phyloP scores from a whole-genome alignment of 352 stramenopile species.

The Pythium volutum region DNA sequence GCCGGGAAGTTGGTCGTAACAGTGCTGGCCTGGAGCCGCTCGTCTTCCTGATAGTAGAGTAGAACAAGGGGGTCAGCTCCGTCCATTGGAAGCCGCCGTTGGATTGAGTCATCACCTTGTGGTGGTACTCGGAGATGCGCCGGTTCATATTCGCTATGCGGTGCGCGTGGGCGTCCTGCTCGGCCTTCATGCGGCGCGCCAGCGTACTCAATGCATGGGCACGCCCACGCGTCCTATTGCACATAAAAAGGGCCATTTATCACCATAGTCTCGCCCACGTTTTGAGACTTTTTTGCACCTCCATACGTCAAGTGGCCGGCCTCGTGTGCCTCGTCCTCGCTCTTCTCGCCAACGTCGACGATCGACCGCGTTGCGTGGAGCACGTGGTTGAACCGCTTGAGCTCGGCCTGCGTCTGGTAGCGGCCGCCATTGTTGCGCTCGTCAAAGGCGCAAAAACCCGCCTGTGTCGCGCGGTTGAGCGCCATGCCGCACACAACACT shows the following conservation, averaged over 20 bases:
- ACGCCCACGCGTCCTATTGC: constrained; percentile 33
- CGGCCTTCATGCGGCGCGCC: constrained; percentile 49
- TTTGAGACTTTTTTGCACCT: neutral
- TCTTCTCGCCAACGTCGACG: constrained; percentile 58
- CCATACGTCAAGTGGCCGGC: constrained; percentile 47
- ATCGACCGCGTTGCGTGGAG: constrained; percentile 43
- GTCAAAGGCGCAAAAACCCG: constrained; percentile 72
- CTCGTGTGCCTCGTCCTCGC: constrained; percentile 33
- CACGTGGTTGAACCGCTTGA: constrained; percentile 76
- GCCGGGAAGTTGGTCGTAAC: constrained; percentile 74
- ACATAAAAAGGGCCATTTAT: constrained; percentile 1
- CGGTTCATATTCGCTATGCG: constrained; percentile 82
- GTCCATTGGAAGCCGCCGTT: neutral
- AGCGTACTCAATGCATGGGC: constrained; percentile 59
- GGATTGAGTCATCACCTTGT: constrained; percentile 33
- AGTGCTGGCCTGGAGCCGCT: constrained; percentile 57
- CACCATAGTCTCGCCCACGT: neutral
- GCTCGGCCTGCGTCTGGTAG: constrained; percentile 73
- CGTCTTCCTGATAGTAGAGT: constrained; percentile 39
- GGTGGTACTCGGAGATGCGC: constrained; percentile 77
- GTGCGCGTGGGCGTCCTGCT: constrained; percentile 51
- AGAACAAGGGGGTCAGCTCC: neutral
- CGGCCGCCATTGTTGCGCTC: constrained; percentile 71
- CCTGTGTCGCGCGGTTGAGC: constrained; percentile 63
- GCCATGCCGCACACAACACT: too few relatives aligned